Base-by-base conservation (phyloP, 768 basidiomycete genomes). In the Leccinum variicolor region DNA sequence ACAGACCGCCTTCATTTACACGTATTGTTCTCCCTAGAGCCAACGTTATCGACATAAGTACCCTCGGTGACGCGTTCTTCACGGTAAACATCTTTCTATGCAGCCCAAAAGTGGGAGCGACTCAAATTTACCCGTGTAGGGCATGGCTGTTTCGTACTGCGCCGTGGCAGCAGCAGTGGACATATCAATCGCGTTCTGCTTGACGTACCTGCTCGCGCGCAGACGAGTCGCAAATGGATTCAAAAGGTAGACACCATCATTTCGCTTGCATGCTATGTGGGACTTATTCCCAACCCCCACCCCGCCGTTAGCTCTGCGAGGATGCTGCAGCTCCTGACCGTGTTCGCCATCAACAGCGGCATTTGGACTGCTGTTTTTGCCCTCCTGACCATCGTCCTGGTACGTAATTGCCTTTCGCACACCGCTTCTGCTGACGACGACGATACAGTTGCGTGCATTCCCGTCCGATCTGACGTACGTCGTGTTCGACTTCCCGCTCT, bases 271-370 rank as follows among this genome's bases (percentile, higher is more conserved):
- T 23, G 7, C 25, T 5, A 4, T 7, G 15, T 29, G 4, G 5
- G 5, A 14, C 23, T 53, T 4, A 47, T 52, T 21, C 11, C 7
- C 25, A 47, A 23, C 46, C 25, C 43, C 15, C 23, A 47, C 19
- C 3, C 11, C 13, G 6, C 11, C 9, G 10, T 19, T 26, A 56
- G 56, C 6, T 47, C 56, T 36, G 56, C 56, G 19, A 53, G 31
- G 45, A 33, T 53, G 25, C 26, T 53, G 23, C 56, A 57, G 29
- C 45, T 57, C 34, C 51, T 57, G 33, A 39, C 56, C 1, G 56
- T 57, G 26, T 57, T 57, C 28, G 56, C 45, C 19, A 47, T 57
- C 33, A 57, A 57, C 13, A 55, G 54, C 17, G 55, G 50, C 36
- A 52, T 52, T 14, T 56, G 55, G 49, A 56, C 49, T 39, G 51